These are phyloP conservation scores for Fistulinella staudtii DNA, from an alignment of 1,284 basidiomycete species.

Conservation along the genomic window DNA sequence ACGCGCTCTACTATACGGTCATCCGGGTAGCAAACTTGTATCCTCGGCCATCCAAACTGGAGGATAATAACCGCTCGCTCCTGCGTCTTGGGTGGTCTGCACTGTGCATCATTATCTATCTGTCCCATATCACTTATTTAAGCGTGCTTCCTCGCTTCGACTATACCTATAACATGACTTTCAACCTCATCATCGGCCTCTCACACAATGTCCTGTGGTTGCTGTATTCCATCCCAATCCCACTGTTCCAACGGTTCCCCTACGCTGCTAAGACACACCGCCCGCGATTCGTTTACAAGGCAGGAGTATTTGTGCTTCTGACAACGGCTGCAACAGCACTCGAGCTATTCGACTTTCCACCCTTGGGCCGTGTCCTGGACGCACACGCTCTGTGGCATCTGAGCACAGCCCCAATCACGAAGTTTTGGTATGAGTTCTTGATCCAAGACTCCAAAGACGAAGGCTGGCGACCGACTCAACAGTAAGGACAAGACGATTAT, in stretches of 20 bases:
- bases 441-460: conserved; percentile 62
- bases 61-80: conserved; percentile 3
- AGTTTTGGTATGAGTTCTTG: conserved; percentile 84
- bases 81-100: conserved; percentile 39
- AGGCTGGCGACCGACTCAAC: conserved; percentile 41
- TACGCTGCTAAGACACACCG: conserved; percentile 49
- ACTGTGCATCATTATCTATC: conserved; percentile 50
- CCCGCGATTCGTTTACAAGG: conserved; percentile 50
- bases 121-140: conserved; percentile 77
- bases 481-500: conserved; percentile 15
- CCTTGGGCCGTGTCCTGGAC: conserved; percentile 74
- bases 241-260: conserved; percentile 52
- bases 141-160: conserved; percentile 79
- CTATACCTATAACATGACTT: conserved; percentile 92
- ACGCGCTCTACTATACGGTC: conserved; percentile 69
- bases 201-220: conserved; percentile 87
- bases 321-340: conserved; percentile 78
- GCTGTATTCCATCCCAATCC: conserved; percentile 57
- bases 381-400: conserved; percentile 96
- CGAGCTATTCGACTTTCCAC: conserved; percentile 92
- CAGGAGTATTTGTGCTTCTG: conserved; percentile 60
- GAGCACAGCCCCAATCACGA: conserved; percentile 76
- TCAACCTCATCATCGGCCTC: conserved; percentile 77
- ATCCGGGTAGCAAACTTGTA: conserved; percentile 82
- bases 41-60: conserved; percentile 24